Evolutionary conservation across 768 basidiomycete species (phyloP).

Genomic region (Suillus discolor): DNA sequence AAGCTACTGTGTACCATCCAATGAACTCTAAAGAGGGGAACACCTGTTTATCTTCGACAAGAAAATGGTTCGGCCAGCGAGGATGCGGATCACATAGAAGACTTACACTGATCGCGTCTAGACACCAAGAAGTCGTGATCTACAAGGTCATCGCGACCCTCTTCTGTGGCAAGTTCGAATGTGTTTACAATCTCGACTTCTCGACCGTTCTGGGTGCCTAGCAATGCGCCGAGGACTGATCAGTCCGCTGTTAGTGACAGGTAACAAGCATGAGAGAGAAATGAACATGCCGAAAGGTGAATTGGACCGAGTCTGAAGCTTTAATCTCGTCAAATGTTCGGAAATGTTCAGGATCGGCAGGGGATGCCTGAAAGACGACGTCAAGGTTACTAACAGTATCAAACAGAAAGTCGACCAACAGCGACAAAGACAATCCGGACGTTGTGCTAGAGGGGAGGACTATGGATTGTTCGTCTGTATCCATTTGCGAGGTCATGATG

Average conservation of each 20-base stretch:
- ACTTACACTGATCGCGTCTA: conserved; percentile 85
- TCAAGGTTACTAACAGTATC: conserved; percentile 14
- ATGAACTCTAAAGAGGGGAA: conserved; percentile 97
- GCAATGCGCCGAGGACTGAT: conserved; percentile 87
- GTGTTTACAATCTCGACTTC: conserved; percentile 98
- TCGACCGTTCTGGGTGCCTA: conserved; percentile 92
- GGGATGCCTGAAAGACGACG: conserved; percentile 69
- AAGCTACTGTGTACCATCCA: conserved; percentile 94
- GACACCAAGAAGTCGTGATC: conserved; percentile 83
- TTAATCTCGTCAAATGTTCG: conserved; percentile 88
- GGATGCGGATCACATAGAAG: conserved; percentile 13
- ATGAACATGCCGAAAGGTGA: conserved; percentile 63
- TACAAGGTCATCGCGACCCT: conserved; percentile 57
- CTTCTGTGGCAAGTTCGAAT: conserved; percentile 79
- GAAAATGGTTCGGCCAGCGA: conserved; percentile 11
- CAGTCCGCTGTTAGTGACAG: not conserved
- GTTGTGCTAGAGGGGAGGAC: conserved; percentile 71
- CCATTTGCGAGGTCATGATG: conserved; percentile 61
- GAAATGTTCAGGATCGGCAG: conserved; percentile 96
- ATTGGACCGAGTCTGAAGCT: conserved; percentile 65
- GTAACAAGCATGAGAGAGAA: conserved; percentile 2
- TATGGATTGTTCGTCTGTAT: conserved; percentile 75
- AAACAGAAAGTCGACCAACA: conserved; percentile 48
- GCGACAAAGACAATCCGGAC: conserved; percentile 72
- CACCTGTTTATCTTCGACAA: conserved; percentile 85